These are phyloP conservation scores for Tetrapyrgos nigripes DNA, from an alignment of 1,284 basidiomycete species.

Conservation along the genomic window DNA sequence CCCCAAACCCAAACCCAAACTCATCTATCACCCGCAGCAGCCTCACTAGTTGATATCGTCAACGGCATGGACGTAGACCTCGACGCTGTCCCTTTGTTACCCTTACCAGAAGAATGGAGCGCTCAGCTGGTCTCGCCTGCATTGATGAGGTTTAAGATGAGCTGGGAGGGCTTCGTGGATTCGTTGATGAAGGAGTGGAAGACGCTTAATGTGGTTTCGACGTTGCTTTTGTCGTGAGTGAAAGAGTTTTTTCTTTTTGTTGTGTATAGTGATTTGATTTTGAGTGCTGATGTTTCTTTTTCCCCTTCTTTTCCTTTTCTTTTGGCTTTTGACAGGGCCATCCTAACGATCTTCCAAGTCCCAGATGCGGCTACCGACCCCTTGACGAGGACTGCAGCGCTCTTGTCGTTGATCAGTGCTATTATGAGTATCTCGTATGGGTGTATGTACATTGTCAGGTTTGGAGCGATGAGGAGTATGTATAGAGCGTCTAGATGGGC, in stretches of 20 bases:
- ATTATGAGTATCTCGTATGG: slow-evolving; percentile 79
- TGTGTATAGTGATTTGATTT: neutral
- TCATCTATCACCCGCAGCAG: neutral
- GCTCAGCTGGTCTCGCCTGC: slow-evolving; percentile 62
- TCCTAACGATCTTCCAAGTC: slow-evolving; percentile 78
- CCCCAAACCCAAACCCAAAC: too few relatives aligned
- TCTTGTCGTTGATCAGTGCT: slow-evolving; percentile 71
- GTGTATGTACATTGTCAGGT: slow-evolving; percentile 78
- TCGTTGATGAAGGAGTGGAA: slow-evolving; percentile 78
- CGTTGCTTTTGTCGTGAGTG: slow-evolving; percentile 70
- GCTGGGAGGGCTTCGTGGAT: slow-evolving; percentile 77
- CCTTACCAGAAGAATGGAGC: slow-evolving; percentile 71
- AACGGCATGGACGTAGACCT: too few relatives aligned
- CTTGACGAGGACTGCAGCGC: slow-evolving; percentile 67
- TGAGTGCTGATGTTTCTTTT: neutral
- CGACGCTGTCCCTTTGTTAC: slow-evolving; percentile 34
- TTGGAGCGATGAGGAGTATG: slow-evolving; percentile 82
- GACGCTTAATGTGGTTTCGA: slow-evolving; percentile 77
- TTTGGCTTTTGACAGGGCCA: slow-evolving; percentile 53
- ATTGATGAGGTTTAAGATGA: slow-evolving; percentile 67
- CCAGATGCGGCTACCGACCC: slow-evolving; percentile 65
- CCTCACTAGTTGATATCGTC: too few relatives aligned
- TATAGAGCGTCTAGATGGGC: slow-evolving; percentile 78
- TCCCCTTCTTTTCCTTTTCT: neutral
- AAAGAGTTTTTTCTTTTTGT: slow-evolving; percentile 1